phyloP scores from a whole-genome alignment of 2,329 filamentous ascomycete species.

The Erysiphe pulchra region DNA sequence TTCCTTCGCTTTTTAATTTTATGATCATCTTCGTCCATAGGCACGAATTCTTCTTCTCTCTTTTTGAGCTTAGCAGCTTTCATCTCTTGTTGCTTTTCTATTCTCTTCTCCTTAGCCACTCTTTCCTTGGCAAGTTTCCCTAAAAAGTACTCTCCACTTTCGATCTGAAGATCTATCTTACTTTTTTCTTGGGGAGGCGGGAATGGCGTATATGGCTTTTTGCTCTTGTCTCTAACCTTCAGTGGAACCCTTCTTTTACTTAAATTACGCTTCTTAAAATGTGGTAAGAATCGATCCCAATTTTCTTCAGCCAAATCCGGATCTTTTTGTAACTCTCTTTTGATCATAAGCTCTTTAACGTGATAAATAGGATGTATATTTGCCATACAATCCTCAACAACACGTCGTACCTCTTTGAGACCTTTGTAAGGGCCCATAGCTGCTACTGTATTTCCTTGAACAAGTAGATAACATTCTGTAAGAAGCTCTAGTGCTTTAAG shows the following conservation, averaged over 20 bases:
- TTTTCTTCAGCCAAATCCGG: conserved; percentile 65
- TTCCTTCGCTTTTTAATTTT: conserved; percentile 27
- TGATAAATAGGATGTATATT: conserved; percentile 81
- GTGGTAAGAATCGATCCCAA: conserved; percentile 88
- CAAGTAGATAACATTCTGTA: conserved; percentile 76
- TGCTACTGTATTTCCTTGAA: conserved; percentile 87
- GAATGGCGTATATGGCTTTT: conserved; percentile 93
- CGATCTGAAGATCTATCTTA: conserved; percentile 95
- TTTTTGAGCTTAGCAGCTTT: conserved; percentile 73
- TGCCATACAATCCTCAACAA: conserved; percentile 87
- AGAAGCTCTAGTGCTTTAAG: conserved; percentile 84
- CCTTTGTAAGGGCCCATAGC: conserved; percentile 85
- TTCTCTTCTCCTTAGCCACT: conserved; percentile 49
- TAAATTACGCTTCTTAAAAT: conserved; percentile 86
- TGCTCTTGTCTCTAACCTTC: conserved; percentile 76
- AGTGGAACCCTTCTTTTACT: conserved; percentile 59
- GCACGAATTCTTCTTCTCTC: conserved; percentile 62
- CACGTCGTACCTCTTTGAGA: conserved; percentile 69
- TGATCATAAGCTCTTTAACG: conserved; percentile 90
- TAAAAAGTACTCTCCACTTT: conserved; percentile 91
- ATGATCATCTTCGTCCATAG: conserved; percentile 49
- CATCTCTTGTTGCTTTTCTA: conserved; percentile 66
- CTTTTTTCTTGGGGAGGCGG: conserved; percentile 93
- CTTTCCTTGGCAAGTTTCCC: conserved; percentile 81
- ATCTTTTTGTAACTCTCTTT: conserved; percentile 73